These are phyloP conservation scores for Pholiota microspora DNA, from an alignment of 768 basidiomycete species.

Conservation along the genomic window DNA sequence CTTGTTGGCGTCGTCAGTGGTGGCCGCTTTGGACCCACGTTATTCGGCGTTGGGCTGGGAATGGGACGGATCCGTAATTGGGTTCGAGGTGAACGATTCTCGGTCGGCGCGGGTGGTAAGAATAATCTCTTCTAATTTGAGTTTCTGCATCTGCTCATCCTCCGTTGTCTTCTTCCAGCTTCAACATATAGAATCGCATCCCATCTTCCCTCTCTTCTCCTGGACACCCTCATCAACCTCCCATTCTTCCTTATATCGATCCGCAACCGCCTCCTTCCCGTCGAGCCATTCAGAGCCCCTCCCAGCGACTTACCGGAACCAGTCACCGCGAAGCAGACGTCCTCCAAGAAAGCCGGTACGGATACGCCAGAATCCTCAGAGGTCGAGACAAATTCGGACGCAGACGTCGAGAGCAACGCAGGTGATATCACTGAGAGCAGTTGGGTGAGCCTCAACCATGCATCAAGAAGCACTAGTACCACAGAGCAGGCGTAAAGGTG, in stretches of 20 bases:
- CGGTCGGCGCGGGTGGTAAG: conserved; percentile 80
- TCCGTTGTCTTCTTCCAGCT: conserved; percentile 40
- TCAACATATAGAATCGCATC: conserved; percentile 70
- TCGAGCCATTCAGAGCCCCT: conserved; percentile 41
- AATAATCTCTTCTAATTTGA: conserved; percentile 1
- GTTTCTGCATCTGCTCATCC: no score
- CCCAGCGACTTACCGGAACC: conserved; percentile 30
- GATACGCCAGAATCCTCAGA: conserved; percentile 18
- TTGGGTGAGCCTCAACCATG: conserved; percentile 62
- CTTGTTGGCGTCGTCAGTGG: conserved; percentile 60
- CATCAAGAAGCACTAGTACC: not conserved
- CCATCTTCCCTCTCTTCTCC: conserved; percentile 58
- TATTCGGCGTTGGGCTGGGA: conserved; percentile 43
- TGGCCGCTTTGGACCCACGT: conserved; percentile 43
- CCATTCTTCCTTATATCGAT: conserved; percentile 63
- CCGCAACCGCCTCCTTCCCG: conserved; percentile 58
- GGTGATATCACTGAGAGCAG: conserved; percentile 57
- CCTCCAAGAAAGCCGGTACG: conserved; percentile 9
- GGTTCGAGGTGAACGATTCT: conserved; percentile 65
- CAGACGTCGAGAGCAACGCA: conserved; percentile 64
- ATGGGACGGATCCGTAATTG: conserved; percentile 52
- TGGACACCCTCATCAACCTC: conserved; percentile 64
- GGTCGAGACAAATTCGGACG: conserved; percentile 57
- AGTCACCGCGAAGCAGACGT: conserved; percentile 12
- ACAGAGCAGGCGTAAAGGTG: no score